phyloP scores from a whole-genome alignment of 129 eudicot genomes.

The Escallonia rubra region DNA sequence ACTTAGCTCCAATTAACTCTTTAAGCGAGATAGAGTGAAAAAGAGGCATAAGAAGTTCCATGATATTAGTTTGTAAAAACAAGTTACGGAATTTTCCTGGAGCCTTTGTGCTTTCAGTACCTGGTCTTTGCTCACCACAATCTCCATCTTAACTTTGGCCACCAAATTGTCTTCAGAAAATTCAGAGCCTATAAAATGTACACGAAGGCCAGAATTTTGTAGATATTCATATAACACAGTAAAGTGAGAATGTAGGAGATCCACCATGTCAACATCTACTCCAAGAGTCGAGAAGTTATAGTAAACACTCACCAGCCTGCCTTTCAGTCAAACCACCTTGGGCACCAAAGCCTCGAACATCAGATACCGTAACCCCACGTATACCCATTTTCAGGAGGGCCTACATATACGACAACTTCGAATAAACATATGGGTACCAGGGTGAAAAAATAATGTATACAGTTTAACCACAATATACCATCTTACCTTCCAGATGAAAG shows the following conservation, averaged over 20 bases:
- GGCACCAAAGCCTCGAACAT: constrained; percentile 68
- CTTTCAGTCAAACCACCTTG: constrained; percentile 67
- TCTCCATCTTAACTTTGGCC: constrained; percentile 57
- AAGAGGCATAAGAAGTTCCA: background rate
- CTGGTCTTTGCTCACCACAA: constrained; percentile 68
- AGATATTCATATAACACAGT: constrained; percentile 2
- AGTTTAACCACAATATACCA: background rate
- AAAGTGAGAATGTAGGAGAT: background rate
- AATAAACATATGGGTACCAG: background rate
- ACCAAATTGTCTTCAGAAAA: constrained; percentile 55
- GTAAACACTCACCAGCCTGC: constrained; percentile 49
- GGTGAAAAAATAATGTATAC: background rate
- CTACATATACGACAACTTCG: constrained; percentile 21
- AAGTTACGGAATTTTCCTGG: background rate
- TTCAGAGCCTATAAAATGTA: constrained; percentile 48
- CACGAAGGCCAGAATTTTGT: background rate
- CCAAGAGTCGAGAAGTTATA: background rate
- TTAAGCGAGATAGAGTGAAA: no score
- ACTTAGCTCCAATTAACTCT: no score
- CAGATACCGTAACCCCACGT: constrained; percentile 69
- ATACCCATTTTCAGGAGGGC: constrained; percentile 61
- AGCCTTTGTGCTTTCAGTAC: constrained; percentile 14
- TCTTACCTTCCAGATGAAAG: background rate
- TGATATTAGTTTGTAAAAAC: background rate
- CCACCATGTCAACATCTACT: background rate